Conservation (phyloP, 2,329 filamentous ascomycete genomes). For the Xylariaceae sp. region DNA sequence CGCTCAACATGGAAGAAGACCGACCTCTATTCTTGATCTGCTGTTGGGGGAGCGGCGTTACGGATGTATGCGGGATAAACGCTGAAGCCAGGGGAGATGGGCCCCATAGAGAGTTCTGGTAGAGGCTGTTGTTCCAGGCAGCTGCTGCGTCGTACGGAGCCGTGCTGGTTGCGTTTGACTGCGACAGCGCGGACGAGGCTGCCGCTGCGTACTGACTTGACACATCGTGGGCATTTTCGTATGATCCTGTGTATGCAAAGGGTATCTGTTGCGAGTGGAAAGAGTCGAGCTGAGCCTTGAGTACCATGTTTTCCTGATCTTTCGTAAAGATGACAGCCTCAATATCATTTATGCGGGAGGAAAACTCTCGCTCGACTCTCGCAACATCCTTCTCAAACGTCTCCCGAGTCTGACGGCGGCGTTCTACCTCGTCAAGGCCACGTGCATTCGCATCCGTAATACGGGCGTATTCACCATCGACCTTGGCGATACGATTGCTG, state of each 20-base stretch:
- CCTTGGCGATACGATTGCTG: slow-evolving; percentile 62
- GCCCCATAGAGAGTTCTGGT: slow-evolving; percentile 31
- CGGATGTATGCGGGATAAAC: slow-evolving; percentile 32
- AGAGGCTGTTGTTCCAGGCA: slow-evolving; percentile 32
- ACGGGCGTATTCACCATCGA: slow-evolving; percentile 65
- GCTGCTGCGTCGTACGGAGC: slow-evolving; percentile 27
- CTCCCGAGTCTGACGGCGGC: slow-evolving; percentile 47
- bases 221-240: slow-evolving; percentile 26
- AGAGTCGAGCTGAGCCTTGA: slow-evolving; percentile 37
- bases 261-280: slow-evolving; percentile 35
- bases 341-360: slow-evolving; percentile 36
- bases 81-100: slow-evolving; percentile 35
- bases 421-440: slow-evolving; percentile 58
- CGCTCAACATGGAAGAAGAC: slow-evolving; percentile 62
- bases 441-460: slow-evolving; percentile 64
- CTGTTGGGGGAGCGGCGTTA: slow-evolving; percentile 30
- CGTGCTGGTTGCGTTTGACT: slow-evolving; percentile 14
- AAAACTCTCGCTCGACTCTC: slow-evolving; percentile 41
- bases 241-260: slow-evolving; percentile 31
- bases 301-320: slow-evolving; percentile 36
- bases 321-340: slow-evolving; percentile 35
- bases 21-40: slow-evolving; percentile 46
- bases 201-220: slow-evolving; percentile 22
- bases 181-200: slow-evolving; percentile 19
- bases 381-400: slow-evolving; percentile 43